phyloP scores from a whole-genome alignment of 768 basidiomycete genomes.

The Pleurotus citrinopileatus region DNA sequence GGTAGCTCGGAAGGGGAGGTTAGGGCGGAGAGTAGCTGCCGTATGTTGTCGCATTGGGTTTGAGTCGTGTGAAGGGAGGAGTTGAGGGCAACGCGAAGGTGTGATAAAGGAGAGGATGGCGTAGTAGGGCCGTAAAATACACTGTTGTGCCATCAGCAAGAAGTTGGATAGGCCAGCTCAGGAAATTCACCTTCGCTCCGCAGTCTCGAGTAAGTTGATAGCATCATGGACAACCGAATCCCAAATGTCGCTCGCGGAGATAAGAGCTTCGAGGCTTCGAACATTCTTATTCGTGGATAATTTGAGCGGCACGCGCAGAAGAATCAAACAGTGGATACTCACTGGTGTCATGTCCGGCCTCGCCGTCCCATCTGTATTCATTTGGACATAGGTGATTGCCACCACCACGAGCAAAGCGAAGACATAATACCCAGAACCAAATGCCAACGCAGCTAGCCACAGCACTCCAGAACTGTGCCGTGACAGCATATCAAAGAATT shows the following conservation, averaged over 20 bases:
- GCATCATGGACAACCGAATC: conserved; percentile 73
- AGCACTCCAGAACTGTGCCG: conserved; percentile 38
- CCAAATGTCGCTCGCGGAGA: conserved; percentile 68
- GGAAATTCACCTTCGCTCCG: conserved; percentile 57
- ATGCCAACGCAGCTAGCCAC: conserved; percentile 34
- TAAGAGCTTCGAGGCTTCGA: conserved; percentile 62
- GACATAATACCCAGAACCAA: conserved; percentile 22
- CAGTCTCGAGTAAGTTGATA: conserved; percentile 59
- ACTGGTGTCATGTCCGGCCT: conserved; percentile 54
- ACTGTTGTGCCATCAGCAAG: conserved; percentile 15
- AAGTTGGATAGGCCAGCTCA: background rate
- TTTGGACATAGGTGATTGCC: conserved; percentile 8
- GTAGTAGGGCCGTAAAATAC: conserved; percentile 39
- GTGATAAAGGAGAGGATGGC: conserved; percentile 47
- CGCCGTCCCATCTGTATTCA: conserved; percentile 18
- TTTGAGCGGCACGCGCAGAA: background rate
- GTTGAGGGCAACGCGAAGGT: conserved; percentile 69
- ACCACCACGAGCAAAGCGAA: conserved; percentile 1
- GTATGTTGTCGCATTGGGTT: conserved; percentile 78
- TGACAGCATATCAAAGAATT: conserved; percentile 30
- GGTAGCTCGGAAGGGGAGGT: conserved; percentile 69
- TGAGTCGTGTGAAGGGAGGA: conserved; percentile 75
- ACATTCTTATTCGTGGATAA: conserved; percentile 47
- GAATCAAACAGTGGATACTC: conserved; percentile 28
- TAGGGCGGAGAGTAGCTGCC: conserved; percentile 74